Base-by-base conservation (phyloP, 805 yeast species). In the Nakazawaea populi region DNA sequence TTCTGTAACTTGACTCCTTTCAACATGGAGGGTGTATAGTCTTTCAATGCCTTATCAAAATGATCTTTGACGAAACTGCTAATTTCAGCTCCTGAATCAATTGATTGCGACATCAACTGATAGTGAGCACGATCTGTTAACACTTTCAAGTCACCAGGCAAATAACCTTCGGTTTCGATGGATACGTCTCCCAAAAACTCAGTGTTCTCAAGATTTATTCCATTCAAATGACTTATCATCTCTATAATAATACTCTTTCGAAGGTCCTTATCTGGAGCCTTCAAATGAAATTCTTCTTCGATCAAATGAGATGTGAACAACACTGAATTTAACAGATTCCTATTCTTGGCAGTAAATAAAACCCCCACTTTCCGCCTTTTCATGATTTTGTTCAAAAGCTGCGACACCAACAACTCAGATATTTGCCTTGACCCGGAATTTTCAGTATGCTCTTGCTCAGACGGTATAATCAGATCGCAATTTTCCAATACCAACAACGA, bases 1-100 rank as follows among this genome's bases (percentile, higher is more conserved):
- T 87, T 89, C 57, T 89, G 89, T 9, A 91, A 71, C 62, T 89
- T 89, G 6, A 89, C 96, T 0, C 96, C 96, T 48, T 96, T 76
- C 49, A 92, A 69, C 44, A 89, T 83, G 0, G 96, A 80, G 0
- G 98, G 97, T 1, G 82, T 79, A 58, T 77, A 92, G 0, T 82
- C 87, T 10, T 74, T 64, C n/a, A 87, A 60, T 0, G 96, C 88
- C 7, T 64, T 69, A 14, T 73, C 68, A 52, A 89, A 79, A 49
- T 80, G 57, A 5, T 58, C 59, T 55, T 73, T 67, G 11, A 42
- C n/a, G 8, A 48, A 34, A 8, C 5, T 37, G n/a, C 11, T 41
- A 24, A 28, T 4, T 4, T 32, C 29, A 6, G 3, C 12, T 11
- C n/a, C 46, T 4, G 11, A 35, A 51, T 28, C 46, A 8, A 50